Conservation (phyloP, 495 filamentous ascomycete species). For the Neurospora sp. region DNA sequence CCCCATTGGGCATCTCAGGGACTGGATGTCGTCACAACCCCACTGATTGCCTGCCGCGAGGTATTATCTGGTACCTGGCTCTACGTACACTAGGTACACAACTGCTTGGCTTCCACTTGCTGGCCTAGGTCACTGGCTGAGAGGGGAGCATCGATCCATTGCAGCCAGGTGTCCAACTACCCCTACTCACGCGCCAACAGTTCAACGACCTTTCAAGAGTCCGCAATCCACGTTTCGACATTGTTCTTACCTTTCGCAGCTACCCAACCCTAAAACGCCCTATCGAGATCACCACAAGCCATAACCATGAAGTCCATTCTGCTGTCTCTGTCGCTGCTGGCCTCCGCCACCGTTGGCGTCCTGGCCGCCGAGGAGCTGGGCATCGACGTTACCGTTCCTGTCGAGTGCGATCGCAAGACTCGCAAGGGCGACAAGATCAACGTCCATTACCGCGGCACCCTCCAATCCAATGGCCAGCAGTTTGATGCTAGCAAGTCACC, state of each 20-base stretch:
- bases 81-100: not conserved
- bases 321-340: constrained; percentile 44
- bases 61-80: not conserved
- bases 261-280: not conserved
- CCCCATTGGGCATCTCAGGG: not conserved
- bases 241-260: not conserved
- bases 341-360: constrained; percentile 39
- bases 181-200: not conserved
- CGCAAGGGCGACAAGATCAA: constrained; percentile 64
- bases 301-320: constrained; percentile 44
- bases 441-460: constrained; percentile 82
- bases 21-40: not conserved
- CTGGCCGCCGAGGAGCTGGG: constrained; percentile 47
- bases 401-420: constrained; percentile 61
- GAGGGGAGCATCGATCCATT: not conserved
- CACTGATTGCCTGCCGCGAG: not conserved
- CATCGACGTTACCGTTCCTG: constrained; percentile 64
- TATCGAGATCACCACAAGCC: not conserved
- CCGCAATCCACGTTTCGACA: not conserved
- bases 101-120: not conserved
- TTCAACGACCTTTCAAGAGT: not conserved
- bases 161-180: not conserved
- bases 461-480: constrained; percentile 44
- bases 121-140: not conserved
- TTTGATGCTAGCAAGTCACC: constrained; percentile 45